Conservation (phyloP, 805 yeast genomes). For the Ogataea methylovora region DNA sequence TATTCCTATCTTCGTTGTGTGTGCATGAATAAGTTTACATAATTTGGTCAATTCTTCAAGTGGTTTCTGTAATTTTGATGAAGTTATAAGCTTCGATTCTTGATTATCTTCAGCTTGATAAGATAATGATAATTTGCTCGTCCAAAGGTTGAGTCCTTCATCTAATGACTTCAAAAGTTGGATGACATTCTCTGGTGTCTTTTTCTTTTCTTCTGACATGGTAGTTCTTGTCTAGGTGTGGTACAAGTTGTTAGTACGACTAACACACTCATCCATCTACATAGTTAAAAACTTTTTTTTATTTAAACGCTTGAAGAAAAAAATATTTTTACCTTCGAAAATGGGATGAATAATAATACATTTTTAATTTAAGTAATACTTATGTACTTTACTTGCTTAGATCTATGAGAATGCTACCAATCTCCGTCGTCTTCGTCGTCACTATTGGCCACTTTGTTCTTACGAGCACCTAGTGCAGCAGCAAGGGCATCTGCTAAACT, state of each 20-base stretch:
- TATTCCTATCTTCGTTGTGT: constrained; percentile 69
- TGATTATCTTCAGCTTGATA: too few species aligned
- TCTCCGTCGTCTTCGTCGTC: constrained; percentile 85
- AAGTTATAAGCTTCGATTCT: constrained; percentile 6
- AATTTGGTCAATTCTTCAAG: constrained; percentile 53
- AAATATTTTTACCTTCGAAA: background rate
- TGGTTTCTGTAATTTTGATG: constrained; percentile 33
- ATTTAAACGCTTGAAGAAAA: background rate
- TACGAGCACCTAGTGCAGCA: constrained; percentile 76
- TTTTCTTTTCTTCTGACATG: too few species aligned
- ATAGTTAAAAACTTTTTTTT: too few species aligned
- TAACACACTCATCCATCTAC: too few species aligned
- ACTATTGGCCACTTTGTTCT: constrained; percentile 70
- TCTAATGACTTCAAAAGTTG: too few species aligned
- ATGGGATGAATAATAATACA: background rate
- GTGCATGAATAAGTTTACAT: constrained; percentile 57
- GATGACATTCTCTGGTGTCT: too few species aligned
- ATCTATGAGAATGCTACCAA: constrained; percentile 40
- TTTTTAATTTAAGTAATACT: background rate
- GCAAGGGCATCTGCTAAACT: constrained; percentile 82
- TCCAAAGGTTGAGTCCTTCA: too few species aligned
- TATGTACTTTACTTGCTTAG: background rate
- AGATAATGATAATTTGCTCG: too few species aligned
- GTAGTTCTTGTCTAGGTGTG: too few species aligned
- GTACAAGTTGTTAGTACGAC: too few species aligned